Percentiles rank a stretch among this genome's conserved stretches.
Evolutionary conservation across 345 rosid genomes (phyloP).

Genomic region (Aquilaria yunnanensis): DNA sequence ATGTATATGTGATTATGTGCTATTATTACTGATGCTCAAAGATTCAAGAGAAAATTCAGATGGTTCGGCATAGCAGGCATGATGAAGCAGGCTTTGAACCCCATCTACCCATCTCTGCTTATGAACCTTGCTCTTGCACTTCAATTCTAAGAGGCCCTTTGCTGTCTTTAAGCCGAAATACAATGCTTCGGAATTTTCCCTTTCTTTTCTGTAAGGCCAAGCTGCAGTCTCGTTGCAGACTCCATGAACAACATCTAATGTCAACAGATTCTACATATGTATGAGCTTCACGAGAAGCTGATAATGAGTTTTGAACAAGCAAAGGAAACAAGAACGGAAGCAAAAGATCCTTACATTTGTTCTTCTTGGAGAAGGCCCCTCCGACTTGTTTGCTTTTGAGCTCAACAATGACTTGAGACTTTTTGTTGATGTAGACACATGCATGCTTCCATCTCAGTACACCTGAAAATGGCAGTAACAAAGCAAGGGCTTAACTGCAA

Average conservation of each 20-base stretch:
- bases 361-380: conserved; percentile 91
- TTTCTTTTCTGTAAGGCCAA: conserved; percentile 84
- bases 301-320: not conserved
- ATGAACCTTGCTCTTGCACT: conserved; percentile 71
- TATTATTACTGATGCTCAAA: conserved; percentile 23
- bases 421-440: conserved; percentile 62
- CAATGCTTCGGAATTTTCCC: conserved; percentile 66
- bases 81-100: conserved; percentile 66
- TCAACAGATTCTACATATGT: not conserved
- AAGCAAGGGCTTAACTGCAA: no score
- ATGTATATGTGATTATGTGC: no score
- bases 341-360: conserved; percentile 46
- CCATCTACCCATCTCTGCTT: conserved; percentile 92
- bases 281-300: not conserved
- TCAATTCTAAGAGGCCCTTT: conserved; percentile 86
- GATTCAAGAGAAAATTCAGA: conserved; percentile 47
- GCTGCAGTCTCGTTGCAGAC: conserved; percentile 73
- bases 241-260: conserved; percentile 68
- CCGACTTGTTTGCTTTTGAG: conserved; percentile 84
- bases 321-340: no score
- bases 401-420: conserved; percentile 70
- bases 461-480: conserved; percentile 28
- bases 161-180: conserved; percentile 88
- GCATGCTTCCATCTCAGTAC: conserved; percentile 50
- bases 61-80: conserved; percentile 42